Percentiles rank a stretch among this genome's conserved stretches.
Evolutionary conservation across 2,329 filamentous ascomycete genomes (phyloP).

Genomic region (Penicillium sp.): DNA sequence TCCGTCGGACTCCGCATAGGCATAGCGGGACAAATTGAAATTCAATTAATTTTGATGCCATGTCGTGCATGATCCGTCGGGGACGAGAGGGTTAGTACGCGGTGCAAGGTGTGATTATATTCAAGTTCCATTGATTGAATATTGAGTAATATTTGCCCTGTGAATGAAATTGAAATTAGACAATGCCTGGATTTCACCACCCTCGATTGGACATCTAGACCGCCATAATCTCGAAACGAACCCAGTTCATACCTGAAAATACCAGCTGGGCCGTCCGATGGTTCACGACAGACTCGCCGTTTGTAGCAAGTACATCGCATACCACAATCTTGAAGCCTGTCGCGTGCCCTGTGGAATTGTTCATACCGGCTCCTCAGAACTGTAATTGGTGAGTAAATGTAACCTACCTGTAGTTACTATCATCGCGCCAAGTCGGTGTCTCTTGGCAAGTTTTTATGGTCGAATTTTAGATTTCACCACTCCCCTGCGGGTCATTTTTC

Average conservation of each 20-base stretch:
- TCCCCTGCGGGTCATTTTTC: not conserved
- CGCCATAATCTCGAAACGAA: too few species aligned
- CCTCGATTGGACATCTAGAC: too few species aligned
- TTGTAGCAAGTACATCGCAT: not conserved
- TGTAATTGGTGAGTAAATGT: not conserved
- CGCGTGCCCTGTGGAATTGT: not conserved
- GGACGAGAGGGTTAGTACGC: not conserved
- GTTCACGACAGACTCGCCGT: not conserved
- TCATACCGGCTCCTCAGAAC: not conserved
- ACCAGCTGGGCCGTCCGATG: too few species aligned
- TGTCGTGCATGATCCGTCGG: not conserved
- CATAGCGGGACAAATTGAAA: not conserved
- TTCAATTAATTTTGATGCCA: not conserved
- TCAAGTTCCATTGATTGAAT: not conserved
- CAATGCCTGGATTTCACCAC: too few species aligned
- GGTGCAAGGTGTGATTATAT: not conserved
- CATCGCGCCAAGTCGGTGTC: not conserved
- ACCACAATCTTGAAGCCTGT: not conserved
- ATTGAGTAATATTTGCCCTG: not conserved
- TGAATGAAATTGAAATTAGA: too few species aligned
- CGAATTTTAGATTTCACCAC: not conserved
- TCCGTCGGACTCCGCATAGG: not conserved
- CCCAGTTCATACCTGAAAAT: not conserved
- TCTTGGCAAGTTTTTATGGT: constrained; percentile 3
- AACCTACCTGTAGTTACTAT: not conserved